Conservation (phyloP, 371 early-diverging fungal genomes). For the Apophysomyces variabilis region DNA sequence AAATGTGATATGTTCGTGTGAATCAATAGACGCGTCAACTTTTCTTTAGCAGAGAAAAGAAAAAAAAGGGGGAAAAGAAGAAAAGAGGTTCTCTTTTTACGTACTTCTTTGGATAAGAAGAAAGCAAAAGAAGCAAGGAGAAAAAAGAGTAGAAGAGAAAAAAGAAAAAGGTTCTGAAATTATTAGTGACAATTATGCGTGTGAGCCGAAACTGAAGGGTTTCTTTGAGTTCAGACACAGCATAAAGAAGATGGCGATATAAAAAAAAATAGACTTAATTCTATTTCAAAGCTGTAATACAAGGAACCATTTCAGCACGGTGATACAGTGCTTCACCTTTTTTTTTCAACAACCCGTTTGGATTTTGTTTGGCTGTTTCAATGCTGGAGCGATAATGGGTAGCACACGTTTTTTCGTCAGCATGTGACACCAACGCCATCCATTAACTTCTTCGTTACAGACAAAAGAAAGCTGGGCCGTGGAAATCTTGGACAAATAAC, state of each 20-base stretch:
- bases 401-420: background rate
- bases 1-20: background rate
- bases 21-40: background rate
- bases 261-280: conserved; percentile 8
- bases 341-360: background rate
- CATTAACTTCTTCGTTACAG: background rate
- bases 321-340: conserved; percentile 5
- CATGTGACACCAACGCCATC: conserved; percentile 3
- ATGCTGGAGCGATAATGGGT: background rate
- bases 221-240: conserved; percentile 11
- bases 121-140: conserved; percentile 10
- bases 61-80: background rate
- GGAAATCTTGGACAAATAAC: background rate
- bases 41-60: background rate
- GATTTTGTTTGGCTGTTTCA: background rate
- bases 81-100: conserved; percentile 1
- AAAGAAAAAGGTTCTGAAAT: background rate
- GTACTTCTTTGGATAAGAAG: conserved; percentile 5
- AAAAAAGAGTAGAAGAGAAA: background rate
- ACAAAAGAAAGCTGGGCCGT: background rate
- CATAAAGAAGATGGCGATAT: conserved; percentile 11
- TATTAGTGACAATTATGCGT: conserved; percentile 1
- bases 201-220: conserved; percentile 7
- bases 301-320: background rate
- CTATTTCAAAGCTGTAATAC: conserved; percentile 8